A percentile compares a stretch with the other conserved stretches of the same genome.
Conservation (phyloP, 148 eudicot genomes). For the Rhododendron simsii region DNA sequence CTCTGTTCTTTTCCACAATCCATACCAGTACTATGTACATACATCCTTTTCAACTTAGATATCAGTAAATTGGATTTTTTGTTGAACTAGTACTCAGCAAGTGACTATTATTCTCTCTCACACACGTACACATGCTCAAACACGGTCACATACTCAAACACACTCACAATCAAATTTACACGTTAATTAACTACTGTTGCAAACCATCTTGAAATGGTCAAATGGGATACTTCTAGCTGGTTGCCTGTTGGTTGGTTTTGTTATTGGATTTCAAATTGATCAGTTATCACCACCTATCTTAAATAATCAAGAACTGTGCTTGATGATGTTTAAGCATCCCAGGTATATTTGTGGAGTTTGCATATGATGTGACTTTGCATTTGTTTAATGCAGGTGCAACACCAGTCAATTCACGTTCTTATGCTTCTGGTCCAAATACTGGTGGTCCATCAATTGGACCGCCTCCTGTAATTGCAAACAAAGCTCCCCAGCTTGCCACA, state of each 20-base stretch:
- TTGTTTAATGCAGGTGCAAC: constrained; percentile 27
- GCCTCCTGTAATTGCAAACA: constrained; percentile 91
- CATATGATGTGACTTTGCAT: neutral
- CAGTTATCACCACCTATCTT: neutral
- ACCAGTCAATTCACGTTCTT: constrained; percentile 63
- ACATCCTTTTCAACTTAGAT: neutral
- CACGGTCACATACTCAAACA: neutral
- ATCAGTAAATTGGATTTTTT: neutral
- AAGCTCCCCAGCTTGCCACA: constrained; percentile 74
- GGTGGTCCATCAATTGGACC: constrained; percentile 97
- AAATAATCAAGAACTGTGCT: neutral
- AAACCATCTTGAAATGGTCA: neutral
- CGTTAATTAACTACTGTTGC: neutral
- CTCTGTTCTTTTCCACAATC: neutral
- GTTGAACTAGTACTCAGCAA: neutral
- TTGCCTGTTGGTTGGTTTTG: neutral
- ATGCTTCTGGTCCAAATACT: constrained; percentile 98
- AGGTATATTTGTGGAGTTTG: neutral
- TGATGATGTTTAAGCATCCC: neutral
- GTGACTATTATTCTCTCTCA: neutral
- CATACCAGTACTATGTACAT: neutral
- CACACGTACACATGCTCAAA: neutral
- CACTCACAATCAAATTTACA: neutral
- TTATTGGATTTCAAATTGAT: neutral
- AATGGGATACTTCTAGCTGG: neutral